Percentiles rank a stretch among this genome's conserved stretches.
Conservation (phyloP, 2,329 filamentous ascomycete genomes). For the Decorospora gaudefroyi region DNA sequence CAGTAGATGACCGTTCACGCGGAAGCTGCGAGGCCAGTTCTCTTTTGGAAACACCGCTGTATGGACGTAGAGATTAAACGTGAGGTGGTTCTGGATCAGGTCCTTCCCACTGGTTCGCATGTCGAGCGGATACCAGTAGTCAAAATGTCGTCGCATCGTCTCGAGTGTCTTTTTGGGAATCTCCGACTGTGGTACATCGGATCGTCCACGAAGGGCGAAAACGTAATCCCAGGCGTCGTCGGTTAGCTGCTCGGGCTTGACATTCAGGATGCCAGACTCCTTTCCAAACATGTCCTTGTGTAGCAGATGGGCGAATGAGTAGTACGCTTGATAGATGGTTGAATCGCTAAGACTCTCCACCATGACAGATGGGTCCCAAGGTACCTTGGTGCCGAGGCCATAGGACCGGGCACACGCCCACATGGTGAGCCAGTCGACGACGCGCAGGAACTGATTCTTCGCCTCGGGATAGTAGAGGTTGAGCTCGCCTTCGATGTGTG, state of each 20-base stretch:
- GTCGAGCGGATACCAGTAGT: conserved; percentile 96
- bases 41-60: conserved; percentile 83
- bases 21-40: conserved; percentile 85
- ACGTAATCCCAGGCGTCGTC: conserved; percentile 97
- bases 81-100: conserved; percentile 76
- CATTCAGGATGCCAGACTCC: conserved; percentile 45
- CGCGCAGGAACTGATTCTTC: conserved; percentile 71
- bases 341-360: conserved; percentile 92
- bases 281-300: conserved; percentile 87
- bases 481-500: conserved; percentile 61
- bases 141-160: conserved; percentile 85
- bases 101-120: conserved; percentile 86
- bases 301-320: conserved; percentile 65
- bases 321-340: conserved; percentile 84
- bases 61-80: conserved; percentile 94
- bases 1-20: conserved; percentile 89
- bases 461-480: conserved; percentile 73
- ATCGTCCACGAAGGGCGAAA: conserved; percentile 76
- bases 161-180: conserved; percentile 76
- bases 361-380: conserved; percentile 88
- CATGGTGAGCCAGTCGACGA: conserved; percentile 79
- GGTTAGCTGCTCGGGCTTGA: conserved; percentile 83
- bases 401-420: conserved; percentile 95
- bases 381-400: conserved; percentile 89
- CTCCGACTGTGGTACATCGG: conserved; percentile 69